Evolutionary conservation across 306 rosid species (phyloP).

Genomic region (Styphnolobium japonicum): DNA sequence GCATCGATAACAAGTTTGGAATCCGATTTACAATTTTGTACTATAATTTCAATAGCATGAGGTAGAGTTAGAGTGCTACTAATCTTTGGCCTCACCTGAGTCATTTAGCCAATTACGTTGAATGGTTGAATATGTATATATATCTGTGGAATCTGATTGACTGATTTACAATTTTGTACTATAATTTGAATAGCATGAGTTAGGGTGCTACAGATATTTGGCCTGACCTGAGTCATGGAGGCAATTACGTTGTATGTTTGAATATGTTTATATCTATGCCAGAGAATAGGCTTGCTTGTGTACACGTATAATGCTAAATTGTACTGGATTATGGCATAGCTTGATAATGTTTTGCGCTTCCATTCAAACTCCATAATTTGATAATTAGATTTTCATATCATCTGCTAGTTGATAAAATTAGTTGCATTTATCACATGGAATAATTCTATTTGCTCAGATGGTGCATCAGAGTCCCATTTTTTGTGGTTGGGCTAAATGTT

Average conservation of each 20-base stretch:
- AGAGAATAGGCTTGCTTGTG: not conserved
- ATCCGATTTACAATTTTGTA: not conserved
- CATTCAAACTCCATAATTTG: not conserved
- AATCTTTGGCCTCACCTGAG: not conserved
- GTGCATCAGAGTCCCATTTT: not conserved
- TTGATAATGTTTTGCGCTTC: not conserved
- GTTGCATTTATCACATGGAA: not conserved
- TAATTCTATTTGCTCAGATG: not conserved
- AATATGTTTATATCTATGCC: not conserved
- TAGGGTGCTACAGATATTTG: not conserved
- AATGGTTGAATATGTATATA: not conserved
- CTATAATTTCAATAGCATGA: not conserved
- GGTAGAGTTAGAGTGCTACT: too few species aligned
- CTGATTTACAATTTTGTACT: not conserved
- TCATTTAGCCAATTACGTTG: not conserved
- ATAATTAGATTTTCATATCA: not conserved
- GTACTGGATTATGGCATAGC: not conserved
- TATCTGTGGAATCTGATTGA: too few species aligned
- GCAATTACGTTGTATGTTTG: not conserved
- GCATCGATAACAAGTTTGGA: not conserved
- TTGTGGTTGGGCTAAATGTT: not conserved
- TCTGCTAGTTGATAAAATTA: slow-evolving; percentile 13
- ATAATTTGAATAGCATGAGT: not conserved
- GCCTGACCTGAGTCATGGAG: not conserved
- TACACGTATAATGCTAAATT: not conserved